Evolutionary conservation across 1,139 yeast species (phyloP).

Genomic region (Yamadazyma pseudoaaseri): DNA sequence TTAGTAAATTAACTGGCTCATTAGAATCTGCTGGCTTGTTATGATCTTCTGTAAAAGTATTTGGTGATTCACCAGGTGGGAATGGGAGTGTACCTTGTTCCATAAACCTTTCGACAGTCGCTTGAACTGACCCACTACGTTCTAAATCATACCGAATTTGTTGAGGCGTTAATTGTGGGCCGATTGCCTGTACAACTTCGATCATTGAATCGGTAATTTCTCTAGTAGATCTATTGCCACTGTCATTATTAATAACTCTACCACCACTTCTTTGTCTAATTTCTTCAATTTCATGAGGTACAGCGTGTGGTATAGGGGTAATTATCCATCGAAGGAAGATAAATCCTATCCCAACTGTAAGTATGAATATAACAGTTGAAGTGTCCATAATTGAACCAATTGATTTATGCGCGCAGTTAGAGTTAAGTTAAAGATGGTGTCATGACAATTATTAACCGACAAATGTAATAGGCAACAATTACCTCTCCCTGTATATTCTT

Average conservation of each 20-base stretch:
- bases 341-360: slow-evolving; percentile 49
- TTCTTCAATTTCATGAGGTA: slow-evolving; percentile 25
- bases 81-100: slow-evolving; percentile 63
- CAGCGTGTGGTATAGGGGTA: slow-evolving; percentile 46
- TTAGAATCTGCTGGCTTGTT: too few species aligned
- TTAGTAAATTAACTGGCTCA: slow-evolving; percentile 33
- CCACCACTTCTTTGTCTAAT: slow-evolving; percentile 11
- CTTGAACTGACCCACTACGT: slow-evolving; percentile 76
- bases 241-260: slow-evolving; percentile 2
- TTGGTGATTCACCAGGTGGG: slow-evolving; percentile 50
- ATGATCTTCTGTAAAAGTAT: slow-evolving; percentile 1
- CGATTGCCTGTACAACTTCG: slow-evolving; percentile 80
- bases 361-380: slow-evolving; percentile 52
- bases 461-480: too few species aligned
- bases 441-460: background rate
- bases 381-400: slow-evolving; percentile 49
- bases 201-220: slow-evolving; percentile 78
- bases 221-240: slow-evolving; percentile 47
- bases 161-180: slow-evolving; percentile 68
- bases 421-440: too few species aligned
- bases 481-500: too few species aligned
- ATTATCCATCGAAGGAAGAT: slow-evolving; percentile 62
- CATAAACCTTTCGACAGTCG: slow-evolving; percentile 70
- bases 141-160: slow-evolving; percentile 67
- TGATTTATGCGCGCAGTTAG: background rate